Evolutionary conservation across 2,329 filamentous ascomycete species (phyloP), one percentile per base, ranked within the genome.

Genomic region (Gremmenia infestans): DNA sequence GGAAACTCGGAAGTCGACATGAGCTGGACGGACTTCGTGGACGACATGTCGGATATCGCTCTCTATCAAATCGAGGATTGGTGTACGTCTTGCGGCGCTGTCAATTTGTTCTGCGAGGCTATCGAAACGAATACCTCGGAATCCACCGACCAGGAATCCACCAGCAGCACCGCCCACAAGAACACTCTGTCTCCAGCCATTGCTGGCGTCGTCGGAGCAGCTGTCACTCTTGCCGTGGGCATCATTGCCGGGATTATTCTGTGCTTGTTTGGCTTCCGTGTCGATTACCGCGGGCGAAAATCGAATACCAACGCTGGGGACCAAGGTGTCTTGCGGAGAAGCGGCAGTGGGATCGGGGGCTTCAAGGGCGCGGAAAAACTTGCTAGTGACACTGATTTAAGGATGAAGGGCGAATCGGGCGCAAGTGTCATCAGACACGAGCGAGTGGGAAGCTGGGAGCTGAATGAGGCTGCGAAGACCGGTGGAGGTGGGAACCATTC

Each of bases 401-500:
- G 54, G 8, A 19, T 63, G 3, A 65, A 65, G 37, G 55, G 54
- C 6, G 61, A 58, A 6, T 61, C 61, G 15, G 65, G 61, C 7
- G 65, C 61, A 15, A 61, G 22, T 8, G 53, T 64, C 0, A 52
- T 64, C 1, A 48, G 61, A 19, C 67, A 69, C 53, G 69, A 70
- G 58, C 57, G 68, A 40, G 63, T 69, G 4, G 68, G 69, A 5
- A 69, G 65, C 42, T 71, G 69, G 68, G 69, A 71, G 48, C 47
- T 71, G 63, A 59, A 55, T 19, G 60, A 67, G 17, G 57, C 54
- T 43, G 54, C 59, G 5, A 53, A 11, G 4, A 48, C 28, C 4
- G 48, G 45, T 9, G 35, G 37, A 17, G 48, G 45, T 9, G 35
- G 37, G 22, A 53, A 50, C 17, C 53, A 56, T 47, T 15, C 19